A percentile compares a stretch with the other conserved stretches of the same genome.
Conservation (phyloP, 2,329 filamentous ascomycete genomes). For the Rhynchosporium agropyri region DNA sequence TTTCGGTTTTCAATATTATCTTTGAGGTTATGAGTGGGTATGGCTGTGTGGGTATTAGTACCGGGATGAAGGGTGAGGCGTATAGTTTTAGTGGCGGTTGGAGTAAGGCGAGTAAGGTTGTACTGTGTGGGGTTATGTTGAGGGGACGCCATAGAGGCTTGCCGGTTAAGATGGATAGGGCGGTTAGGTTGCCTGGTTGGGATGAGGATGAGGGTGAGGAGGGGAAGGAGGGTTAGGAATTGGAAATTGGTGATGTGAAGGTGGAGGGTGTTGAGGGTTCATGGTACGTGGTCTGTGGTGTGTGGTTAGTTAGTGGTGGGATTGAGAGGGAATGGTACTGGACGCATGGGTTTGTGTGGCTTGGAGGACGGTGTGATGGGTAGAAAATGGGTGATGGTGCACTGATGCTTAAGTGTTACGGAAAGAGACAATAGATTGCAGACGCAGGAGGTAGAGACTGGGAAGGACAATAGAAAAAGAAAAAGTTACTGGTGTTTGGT, state of each 20-base stretch:
- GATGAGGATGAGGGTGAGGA: constrained; percentile 20
- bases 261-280: background rate
- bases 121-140: constrained; percentile 60
- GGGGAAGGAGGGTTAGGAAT: constrained; percentile 14
- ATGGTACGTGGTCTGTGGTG: too few species aligned
- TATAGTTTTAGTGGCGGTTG: constrained; percentile 59
- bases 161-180: constrained; percentile 58
- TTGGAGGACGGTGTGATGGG: too few species aligned
- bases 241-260: constrained; percentile 10
- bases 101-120: constrained; percentile 58
- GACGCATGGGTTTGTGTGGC: too few species aligned
- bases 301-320: too few species aligned
- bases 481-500: too few species aligned
- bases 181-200: constrained; percentile 48
- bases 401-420: too few species aligned
- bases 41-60: constrained; percentile 62
- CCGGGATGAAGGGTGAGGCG: constrained; percentile 55
- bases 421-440: too few species aligned
- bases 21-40: constrained; percentile 62
- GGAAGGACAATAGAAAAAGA: too few species aligned
- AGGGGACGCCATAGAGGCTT: constrained; percentile 59
- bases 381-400: too few species aligned
- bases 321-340: too few species aligned
- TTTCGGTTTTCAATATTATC: constrained; percentile 61
- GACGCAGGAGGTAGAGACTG: too few species aligned